A percentile compares a stretch with the other conserved stretches of the same genome.
Conservation (phyloP, 345 rosid species). For the Citrus inodora region DNA sequence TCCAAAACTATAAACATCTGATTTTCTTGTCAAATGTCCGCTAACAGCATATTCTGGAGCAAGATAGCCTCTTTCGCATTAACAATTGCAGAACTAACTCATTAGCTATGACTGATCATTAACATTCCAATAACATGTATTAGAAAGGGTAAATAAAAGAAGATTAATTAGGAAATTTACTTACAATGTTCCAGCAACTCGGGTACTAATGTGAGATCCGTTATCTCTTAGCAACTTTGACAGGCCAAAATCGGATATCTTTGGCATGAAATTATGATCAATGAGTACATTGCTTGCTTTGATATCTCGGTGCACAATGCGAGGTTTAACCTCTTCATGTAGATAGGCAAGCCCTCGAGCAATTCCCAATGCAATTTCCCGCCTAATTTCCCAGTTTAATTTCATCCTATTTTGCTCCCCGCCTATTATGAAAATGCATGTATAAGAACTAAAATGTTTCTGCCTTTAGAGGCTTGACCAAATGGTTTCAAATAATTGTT, state of each 20-base stretch:
- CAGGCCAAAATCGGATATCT: slow-evolving; percentile 71
- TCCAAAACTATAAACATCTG: slow-evolving; percentile 62
- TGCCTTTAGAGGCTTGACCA: neutral
- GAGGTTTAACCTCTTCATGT: slow-evolving; percentile 52
- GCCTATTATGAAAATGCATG: slow-evolving; percentile 29
- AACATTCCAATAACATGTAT: neutral
- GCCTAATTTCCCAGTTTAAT: slow-evolving; percentile 45
- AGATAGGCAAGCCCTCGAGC: slow-evolving; percentile 55
- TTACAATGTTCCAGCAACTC: slow-evolving; percentile 60
- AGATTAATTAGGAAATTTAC: slow-evolving; percentile 1
- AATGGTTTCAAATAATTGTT: too few relatives aligned
- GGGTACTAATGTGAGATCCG: slow-evolving; percentile 50
- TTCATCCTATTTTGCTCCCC: slow-evolving; percentile 41
- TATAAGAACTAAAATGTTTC: slow-evolving; percentile 1
- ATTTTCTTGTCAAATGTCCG: slow-evolving; percentile 46
- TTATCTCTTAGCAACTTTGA: slow-evolving; percentile 34
- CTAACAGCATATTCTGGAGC: slow-evolving; percentile 57
- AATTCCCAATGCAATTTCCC: slow-evolving; percentile 42
- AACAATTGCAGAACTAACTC: slow-evolving; percentile 8
- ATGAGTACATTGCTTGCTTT: slow-evolving; percentile 58
- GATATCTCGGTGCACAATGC: slow-evolving; percentile 58
- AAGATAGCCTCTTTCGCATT: slow-evolving; percentile 47
- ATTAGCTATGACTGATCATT: slow-evolving; percentile 9
- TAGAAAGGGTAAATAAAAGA: neutral
- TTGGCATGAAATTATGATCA: slow-evolving; percentile 42